Percentiles rank a stretch among this genome's conserved stretches.
Evolutionary conservation across 176 grass and related monocot species (phyloP).

Genomic region (Carex myosuroides): DNA sequence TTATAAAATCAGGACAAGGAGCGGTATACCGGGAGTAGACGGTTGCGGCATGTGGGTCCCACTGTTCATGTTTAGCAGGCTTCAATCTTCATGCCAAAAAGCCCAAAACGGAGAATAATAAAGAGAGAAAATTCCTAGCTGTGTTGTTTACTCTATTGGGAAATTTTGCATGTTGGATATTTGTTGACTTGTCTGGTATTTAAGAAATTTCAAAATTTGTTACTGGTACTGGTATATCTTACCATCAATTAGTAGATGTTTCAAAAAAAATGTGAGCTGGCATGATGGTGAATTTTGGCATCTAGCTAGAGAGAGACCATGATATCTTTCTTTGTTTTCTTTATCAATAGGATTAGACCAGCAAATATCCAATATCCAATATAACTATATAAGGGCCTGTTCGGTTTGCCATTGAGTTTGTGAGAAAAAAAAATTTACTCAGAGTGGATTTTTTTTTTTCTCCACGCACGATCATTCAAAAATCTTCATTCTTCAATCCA

Average conservation of each 20-base stretch:
- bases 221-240: no score
- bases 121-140: not conserved
- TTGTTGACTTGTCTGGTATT: not conserved
- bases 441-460: no score
- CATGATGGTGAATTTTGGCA: not conserved
- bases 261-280: not conserved
- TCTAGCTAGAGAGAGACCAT: not conserved
- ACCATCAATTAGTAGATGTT: no score
- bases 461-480: no score
- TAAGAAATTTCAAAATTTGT: not conserved
- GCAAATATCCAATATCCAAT: conserved; percentile 5
- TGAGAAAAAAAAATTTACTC: no score
- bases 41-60: not conserved
- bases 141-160: not conserved
- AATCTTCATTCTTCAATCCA: no score
- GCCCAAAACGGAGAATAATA: not conserved
- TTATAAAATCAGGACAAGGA: not conserved
- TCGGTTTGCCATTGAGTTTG: no score
- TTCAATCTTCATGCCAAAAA: not conserved
- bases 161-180: not conserved
- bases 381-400: no score
- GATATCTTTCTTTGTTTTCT: not conserved
- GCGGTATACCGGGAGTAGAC: not conserved
- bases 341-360: not conserved
- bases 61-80: not conserved